phyloP scores from a whole-genome alignment of 345 rosid species.

The Kernera saxatilis region DNA sequence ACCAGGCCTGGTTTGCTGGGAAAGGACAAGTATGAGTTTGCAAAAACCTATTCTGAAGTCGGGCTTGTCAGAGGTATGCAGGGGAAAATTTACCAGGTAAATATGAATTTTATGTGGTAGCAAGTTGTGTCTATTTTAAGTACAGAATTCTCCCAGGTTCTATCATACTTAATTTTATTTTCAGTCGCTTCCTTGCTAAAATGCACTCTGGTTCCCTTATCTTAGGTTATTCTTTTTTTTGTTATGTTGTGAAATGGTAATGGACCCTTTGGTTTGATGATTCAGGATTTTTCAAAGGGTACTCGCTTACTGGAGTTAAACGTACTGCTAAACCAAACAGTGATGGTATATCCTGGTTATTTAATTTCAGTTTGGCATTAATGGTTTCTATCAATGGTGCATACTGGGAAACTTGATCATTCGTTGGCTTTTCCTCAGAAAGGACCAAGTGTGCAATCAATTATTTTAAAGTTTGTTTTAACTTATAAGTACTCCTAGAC shows the following conservation, averaged over 20 bases:
- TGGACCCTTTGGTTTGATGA: constrained; percentile 1
- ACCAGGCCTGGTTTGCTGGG: constrained; percentile 96
- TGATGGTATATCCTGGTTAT: constrained; percentile 62
- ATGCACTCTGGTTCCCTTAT: constrained; percentile 5
- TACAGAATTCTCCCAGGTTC: constrained; percentile 4
- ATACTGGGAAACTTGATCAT: neutral
- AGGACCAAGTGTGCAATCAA: neutral
- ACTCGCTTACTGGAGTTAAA: constrained; percentile 90
- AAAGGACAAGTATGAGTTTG: constrained; percentile 79
- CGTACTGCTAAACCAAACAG: constrained; percentile 73
- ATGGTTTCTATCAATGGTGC: neutral
- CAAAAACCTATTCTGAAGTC: constrained; percentile 75
- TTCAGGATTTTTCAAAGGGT: constrained; percentile 90
- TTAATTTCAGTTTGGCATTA: neutral
- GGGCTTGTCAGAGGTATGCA: constrained; percentile 43
- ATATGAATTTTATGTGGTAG: constrained; percentile 13
- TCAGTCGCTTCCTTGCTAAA: constrained; percentile 5
- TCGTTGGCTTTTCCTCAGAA: neutral
- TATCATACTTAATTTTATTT: neutral
- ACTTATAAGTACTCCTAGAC: neutral
- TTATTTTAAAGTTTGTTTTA: neutral
- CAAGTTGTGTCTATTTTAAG: neutral
- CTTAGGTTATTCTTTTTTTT: neutral
- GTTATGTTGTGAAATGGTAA: constrained; percentile 13
- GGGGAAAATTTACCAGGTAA: constrained; percentile 75